phyloP scores from a whole-genome alignment of 2,329 filamentous ascomycete genomes.

The Colletotrichum limetticola region DNA sequence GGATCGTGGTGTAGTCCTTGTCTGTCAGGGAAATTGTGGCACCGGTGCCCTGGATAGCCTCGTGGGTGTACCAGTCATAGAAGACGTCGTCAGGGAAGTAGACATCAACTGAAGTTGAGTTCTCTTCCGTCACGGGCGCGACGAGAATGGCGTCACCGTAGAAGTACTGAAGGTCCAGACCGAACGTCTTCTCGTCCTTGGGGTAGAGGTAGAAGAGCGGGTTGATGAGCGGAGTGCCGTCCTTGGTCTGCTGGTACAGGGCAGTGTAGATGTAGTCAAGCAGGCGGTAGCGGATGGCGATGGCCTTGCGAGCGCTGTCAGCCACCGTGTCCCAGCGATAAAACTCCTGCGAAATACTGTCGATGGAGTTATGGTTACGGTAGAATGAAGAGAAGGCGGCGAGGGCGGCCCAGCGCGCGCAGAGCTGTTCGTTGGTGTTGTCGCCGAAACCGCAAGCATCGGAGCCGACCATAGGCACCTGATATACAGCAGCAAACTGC shows the following conservation, averaged over 20 bases:
- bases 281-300: conserved; percentile 79
- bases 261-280: conserved; percentile 86
- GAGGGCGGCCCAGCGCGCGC: conserved; percentile 75
- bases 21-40: conserved; percentile 38
- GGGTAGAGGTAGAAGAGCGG: conserved; percentile 81
- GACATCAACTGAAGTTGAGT: conserved; percentile 54
- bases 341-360: conserved; percentile 68
- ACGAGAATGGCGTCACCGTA: conserved; percentile 61
- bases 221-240: conserved; percentile 73
- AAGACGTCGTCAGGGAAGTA: conserved; percentile 63
- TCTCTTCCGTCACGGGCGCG: conserved; percentile 58
- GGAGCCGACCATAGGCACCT: conserved; percentile 74
- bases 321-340: conserved; percentile 76
- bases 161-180: conserved; percentile 61
- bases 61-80: conserved; percentile 64
- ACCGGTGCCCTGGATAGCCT: conserved; percentile 32
- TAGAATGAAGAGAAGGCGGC: conserved; percentile 79
- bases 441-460: conserved; percentile 83
- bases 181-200: conserved; percentile 55
- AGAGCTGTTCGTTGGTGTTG: conserved; percentile 71
- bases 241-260: conserved; percentile 67
- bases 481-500: conserved; percentile 65
- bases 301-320: conserved; percentile 73
- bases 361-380: conserved; percentile 71
- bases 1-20: conserved; percentile 62